Base-by-base conservation (phyloP, 176 grass and related monocot genomes). In the Carex pumila region DNA sequence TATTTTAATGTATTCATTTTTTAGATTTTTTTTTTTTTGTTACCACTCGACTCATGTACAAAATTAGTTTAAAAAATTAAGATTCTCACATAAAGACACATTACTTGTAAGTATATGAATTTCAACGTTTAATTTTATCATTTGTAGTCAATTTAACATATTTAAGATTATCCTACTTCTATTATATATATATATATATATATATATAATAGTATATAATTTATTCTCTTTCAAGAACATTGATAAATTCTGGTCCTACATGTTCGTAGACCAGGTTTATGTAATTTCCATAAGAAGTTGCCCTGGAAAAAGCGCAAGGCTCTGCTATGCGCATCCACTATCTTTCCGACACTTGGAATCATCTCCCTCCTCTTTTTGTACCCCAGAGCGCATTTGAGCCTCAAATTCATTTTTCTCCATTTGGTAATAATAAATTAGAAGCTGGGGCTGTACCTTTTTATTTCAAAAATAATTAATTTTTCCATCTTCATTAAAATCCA, bases 241-340 rank as follows among this genome's bases (percentile, higher is more conserved):
- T 7, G 56, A 59, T 59, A 19, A 59, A 59, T 59, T 59, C 7
- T n/a, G 19, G 60, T 25, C 60, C 19, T 25, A 62, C 3, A 1
- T 62, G 19, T 25, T 9, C 21, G 50, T 67, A 65, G 4, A 83
- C 80, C 61, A 29, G 3, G 62, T 83, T 9, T 22, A 69, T 54
- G 18, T 12, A 61, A 6, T 36, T 50, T 0, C 1, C 7, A 34
- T 18, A 14, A 12, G 1, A n/a, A 29, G 6, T 14, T 3, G 56
- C 83, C 84, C 78, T 32, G 65, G 25, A 25, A 92, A 92, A 95
- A 92, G 93, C 88, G 90, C 89, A 85, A 60, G 59, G 65, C 31
- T 6, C 37, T 39, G 17, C 13, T 7, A 25, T 21, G 15, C 7
- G 1, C 10, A 6, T 87, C 93, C 90, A 84, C 87, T 85, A 56